Percentiles rank a stretch among this genome's conserved stretches.
These are phyloP conservation scores for Aspergillus jensenii DNA, from an alignment of 2,329 filamentous ascomycete genomes.

Conservation along the genomic window DNA sequence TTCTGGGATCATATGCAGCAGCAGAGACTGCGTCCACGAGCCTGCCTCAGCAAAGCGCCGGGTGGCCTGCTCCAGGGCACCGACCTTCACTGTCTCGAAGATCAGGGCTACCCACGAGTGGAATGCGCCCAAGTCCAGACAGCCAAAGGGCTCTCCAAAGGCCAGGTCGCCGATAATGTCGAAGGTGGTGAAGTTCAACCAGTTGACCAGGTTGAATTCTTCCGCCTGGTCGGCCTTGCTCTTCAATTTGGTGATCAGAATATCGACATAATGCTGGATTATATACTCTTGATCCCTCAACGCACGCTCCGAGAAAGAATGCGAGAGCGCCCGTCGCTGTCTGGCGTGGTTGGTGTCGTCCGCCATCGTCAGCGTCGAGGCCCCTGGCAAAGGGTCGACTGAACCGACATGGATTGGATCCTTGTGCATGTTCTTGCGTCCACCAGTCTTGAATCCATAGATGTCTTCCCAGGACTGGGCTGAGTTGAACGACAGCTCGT, in stretches of 20 bases:
- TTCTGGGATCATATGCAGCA: not conserved
- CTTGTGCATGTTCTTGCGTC: conserved; percentile 3
- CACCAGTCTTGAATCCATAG: conserved; percentile 15
- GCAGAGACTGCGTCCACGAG: not conserved
- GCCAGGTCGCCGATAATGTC: conserved; percentile 16
- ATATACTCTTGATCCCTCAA: conserved; percentile 25
- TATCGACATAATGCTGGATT: conserved; percentile 19
- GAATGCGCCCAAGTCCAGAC: conserved; percentile 4
- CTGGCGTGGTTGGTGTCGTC: conserved; percentile 17
- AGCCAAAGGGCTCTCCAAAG: conserved; percentile 10
- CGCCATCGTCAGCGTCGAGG: conserved; percentile 4
- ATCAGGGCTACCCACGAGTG: conserved; percentile 8
- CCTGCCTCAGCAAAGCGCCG: not conserved
- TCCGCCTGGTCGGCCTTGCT: not conserved
- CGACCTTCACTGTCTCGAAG: not conserved
- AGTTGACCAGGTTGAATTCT: conserved; percentile 7
- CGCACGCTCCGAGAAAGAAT: conserved; percentile 23
- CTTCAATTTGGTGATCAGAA: conserved; percentile 16
- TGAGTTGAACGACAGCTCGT: conserved; percentile 36
- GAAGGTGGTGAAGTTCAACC: conserved; percentile 15
- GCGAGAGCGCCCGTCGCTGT: conserved; percentile 18
- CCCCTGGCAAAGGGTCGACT: conserved; percentile 9
- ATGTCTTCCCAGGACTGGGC: conserved; percentile 35
- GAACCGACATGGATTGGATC: conserved; percentile 17
- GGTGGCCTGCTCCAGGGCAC: not conserved